Evolutionary conservation across 2,329 filamentous ascomycete species (phyloP).

Genomic region (Verticillium albo-atrum): DNA sequence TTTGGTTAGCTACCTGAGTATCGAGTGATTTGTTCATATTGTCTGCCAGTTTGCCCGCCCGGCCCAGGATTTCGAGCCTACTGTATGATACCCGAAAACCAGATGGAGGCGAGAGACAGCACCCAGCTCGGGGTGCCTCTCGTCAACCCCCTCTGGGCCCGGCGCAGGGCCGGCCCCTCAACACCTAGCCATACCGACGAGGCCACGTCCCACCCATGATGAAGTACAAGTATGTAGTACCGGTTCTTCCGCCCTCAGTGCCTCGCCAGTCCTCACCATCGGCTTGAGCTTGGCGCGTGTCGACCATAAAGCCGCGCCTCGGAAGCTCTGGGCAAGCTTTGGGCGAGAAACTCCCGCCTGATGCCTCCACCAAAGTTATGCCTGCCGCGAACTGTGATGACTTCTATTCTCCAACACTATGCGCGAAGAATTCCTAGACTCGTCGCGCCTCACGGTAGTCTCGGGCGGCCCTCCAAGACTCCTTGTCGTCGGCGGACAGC

Average conservation of each 20-base stretch:
- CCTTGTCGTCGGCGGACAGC: slow-evolving; percentile 40
- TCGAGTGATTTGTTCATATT: background rate
- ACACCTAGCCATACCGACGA: background rate
- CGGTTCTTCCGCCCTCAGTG: background rate
- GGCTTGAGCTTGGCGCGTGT: background rate
- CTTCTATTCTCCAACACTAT: slow-evolving; percentile 12
- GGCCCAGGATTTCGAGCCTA: background rate
- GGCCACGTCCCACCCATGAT: background rate
- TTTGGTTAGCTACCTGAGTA: background rate
- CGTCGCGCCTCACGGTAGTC: slow-evolving; percentile 44
- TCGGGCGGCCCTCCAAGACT: slow-evolving; percentile 51
- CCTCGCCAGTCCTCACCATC: background rate
- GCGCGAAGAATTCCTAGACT: slow-evolving; percentile 22
- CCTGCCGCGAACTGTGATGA: background rate
- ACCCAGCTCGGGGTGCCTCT: background rate
- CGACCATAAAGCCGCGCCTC: background rate
- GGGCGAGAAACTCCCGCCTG: background rate
- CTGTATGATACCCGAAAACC: background rate
- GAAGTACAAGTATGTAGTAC: background rate
- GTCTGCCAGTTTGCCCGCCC: background rate
- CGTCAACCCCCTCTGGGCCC: background rate
- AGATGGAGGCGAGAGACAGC: background rate
- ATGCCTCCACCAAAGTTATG: background rate
- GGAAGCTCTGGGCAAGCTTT: background rate
- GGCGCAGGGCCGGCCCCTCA: background rate